These are phyloP conservation scores for Cryptococcus floricola DNA, from an alignment of 1,284 basidiomycete genomes.

Conservation along the genomic window DNA sequence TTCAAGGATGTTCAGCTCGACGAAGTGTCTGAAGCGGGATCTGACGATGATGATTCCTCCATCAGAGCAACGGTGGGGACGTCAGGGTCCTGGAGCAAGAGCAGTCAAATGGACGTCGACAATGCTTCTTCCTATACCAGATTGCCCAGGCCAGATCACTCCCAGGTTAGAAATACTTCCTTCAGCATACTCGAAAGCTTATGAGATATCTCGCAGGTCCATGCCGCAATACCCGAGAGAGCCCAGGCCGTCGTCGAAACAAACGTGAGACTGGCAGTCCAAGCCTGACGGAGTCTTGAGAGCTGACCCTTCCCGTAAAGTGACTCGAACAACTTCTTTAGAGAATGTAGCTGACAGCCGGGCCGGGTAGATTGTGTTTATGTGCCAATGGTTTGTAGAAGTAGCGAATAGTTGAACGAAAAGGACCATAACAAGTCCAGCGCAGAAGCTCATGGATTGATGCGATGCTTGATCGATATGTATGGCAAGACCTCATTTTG, in stretches of 20 bases:
- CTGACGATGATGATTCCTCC: not conserved
- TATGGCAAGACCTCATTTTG: not conserved
- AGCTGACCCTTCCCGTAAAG: constrained; percentile 1
- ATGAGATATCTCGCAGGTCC: not conserved
- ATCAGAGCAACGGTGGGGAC: not conserved
- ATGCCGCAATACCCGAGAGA: not conserved
- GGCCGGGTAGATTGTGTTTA: no score
- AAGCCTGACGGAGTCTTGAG: not conserved
- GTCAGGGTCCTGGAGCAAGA: not conserved
- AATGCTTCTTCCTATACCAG: not conserved
- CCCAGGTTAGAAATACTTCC: not conserved
- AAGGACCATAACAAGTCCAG: no score
- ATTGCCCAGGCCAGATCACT: not conserved
- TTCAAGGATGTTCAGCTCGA: constrained; percentile 3
- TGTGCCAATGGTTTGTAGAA: no score
- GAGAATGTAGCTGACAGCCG: not conserved
- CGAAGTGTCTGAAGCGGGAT: not conserved
- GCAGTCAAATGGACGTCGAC: not conserved
- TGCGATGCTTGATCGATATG: no score
- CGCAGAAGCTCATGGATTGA: no score
- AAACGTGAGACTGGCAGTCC: constrained; percentile 1
- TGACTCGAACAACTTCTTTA: not conserved
- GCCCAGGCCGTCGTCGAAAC: not conserved
- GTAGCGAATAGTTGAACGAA: no score
- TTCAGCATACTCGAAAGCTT: not conserved